Percentiles rank a stretch among this genome's conserved stretches.
phyloP scores from a whole-genome alignment of 2,329 filamentous ascomycete genomes.

The Allantophomopsis cytisporea region DNA sequence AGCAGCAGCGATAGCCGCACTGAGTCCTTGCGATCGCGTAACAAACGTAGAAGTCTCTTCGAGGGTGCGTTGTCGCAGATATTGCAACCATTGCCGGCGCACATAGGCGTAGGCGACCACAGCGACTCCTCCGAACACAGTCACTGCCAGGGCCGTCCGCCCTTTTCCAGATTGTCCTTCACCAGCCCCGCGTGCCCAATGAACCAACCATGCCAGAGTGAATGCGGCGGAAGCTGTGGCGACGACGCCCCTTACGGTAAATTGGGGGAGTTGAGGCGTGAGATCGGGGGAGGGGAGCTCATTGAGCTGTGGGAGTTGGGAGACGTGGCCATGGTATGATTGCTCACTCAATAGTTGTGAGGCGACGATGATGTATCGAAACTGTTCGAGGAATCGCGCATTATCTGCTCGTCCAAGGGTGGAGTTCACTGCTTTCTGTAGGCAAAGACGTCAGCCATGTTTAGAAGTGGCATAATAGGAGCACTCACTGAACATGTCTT shows the following conservation, averaged over 20 bases:
- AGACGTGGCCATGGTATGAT: conserved; percentile 26
- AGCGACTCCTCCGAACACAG: conserved; percentile 35
- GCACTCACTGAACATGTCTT: conserved; percentile 36
- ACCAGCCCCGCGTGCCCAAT: conserved; percentile 49
- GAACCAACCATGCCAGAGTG: conserved; percentile 43
- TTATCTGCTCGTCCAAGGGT: conserved; percentile 68
- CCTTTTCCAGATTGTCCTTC: conserved; percentile 40
- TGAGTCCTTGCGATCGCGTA: conserved; percentile 64
- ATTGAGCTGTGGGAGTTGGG: conserved; percentile 2
- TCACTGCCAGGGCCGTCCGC: conserved; percentile 30
- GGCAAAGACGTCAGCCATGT: conserved; percentile 2
- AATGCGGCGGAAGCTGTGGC: conserved; percentile 51
- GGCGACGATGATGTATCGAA: conserved; percentile 84
- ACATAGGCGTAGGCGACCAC: conserved; percentile 56
- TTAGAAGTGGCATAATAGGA: conserved; percentile 1
- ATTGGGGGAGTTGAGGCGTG: conserved; percentile 21
- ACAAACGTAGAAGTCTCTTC: conserved; percentile 56
- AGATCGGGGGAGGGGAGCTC: conserved; percentile 5
- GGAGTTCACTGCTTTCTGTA: conserved; percentile 55
- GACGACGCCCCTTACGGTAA: conserved; percentile 51
- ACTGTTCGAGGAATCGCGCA: conserved; percentile 77
- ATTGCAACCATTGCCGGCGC: conserved; percentile 69
- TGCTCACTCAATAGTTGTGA: conserved; percentile 75
- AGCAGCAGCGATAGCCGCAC: conserved; percentile 62
- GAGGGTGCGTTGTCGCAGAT: conserved; percentile 62